These are phyloP conservation scores for Metarhizium rileyi DNA, from an alignment of 2,329 filamentous ascomycete species.

Conservation along the genomic window DNA sequence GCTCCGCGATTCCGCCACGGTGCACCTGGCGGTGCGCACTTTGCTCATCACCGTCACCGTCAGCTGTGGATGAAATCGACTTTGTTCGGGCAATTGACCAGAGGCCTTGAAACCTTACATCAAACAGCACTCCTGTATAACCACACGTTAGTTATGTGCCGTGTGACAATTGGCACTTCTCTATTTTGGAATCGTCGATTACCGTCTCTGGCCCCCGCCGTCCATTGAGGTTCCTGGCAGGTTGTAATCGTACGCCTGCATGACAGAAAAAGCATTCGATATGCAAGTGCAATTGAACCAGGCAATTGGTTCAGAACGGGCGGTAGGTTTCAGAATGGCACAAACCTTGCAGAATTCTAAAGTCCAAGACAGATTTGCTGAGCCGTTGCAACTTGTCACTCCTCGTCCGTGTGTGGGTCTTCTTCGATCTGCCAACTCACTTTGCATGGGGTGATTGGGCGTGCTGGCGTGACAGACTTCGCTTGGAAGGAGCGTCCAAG, in stretches of 20 bases:
- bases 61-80: no score
- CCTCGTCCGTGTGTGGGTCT: conserved; percentile 4
- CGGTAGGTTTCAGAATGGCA: background rate
- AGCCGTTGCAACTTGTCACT: background rate
- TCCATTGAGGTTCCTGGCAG: background rate
- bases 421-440: conserved; percentile 9
- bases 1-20: no score
- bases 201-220: background rate
- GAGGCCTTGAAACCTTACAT: background rate
- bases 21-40: no score
- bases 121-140: background rate
- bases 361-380: background rate
- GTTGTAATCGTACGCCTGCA: background rate
- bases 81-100: background rate
- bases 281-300: background rate
- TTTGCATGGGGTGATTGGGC: conserved; percentile 7
- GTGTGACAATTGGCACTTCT: background rate
- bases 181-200: background rate
- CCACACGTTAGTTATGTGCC: background rate
- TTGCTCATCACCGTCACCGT: no score
- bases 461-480: background rate
- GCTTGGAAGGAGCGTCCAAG: conserved; percentile 4
- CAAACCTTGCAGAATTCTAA: background rate
- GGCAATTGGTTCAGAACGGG: background rate
- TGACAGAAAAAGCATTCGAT: background rate